Evolutionary conservation across 75 land plant genomes (phyloP), one percentile per base, ranked within the genome.

Genomic region (Selaginella tamariscina): DNA sequence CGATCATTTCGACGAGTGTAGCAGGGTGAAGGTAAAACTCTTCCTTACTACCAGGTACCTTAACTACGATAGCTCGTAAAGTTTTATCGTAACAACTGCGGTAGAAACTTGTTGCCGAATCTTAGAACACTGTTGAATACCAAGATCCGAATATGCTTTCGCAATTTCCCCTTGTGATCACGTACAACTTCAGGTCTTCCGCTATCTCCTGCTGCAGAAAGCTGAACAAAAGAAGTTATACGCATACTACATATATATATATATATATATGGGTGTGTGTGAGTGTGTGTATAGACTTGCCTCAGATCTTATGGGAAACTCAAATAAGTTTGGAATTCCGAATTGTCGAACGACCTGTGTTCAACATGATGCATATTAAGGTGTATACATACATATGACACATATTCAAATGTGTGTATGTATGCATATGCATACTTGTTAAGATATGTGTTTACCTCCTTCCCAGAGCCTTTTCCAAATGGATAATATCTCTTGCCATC

Each of bases 91-190:
- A 94, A 30, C 74, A 31, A 94, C 96, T 54, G 98, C 88, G 27
- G 98, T 94, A 60, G 96, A 85, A 32, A 89, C 98, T 82, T 89
- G 91, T 74, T 87, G 96, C 20, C 96, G 84, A 77, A 89, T 85
- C 65, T 94, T 94, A 63, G 98, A 96, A 79, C 98, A 94, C 65
- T 94, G 98, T 65, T 94, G 90, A n/a, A 94, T 96, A 24, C 98
- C 98, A 62, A 94, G 78, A 11, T 89, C 72, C 68, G 93, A 88
- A 72, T 89, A 94, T 32, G 74, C 79, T 33, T 73, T 77, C 27
- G 98, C 86, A 27, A 94, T 82, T 56, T 89, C 91, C 27, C 96
- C 91, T 69, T 22, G 75, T 27, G 98, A 65, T 94, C 88, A 49
- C 78, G 77, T 26, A 83, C 98, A 22, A 87, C 91, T 82, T 94